These are phyloP conservation scores for Curvularia spicifera DNA, from an alignment of 2,329 filamentous ascomycete genomes.

Conservation along the genomic window DNA sequence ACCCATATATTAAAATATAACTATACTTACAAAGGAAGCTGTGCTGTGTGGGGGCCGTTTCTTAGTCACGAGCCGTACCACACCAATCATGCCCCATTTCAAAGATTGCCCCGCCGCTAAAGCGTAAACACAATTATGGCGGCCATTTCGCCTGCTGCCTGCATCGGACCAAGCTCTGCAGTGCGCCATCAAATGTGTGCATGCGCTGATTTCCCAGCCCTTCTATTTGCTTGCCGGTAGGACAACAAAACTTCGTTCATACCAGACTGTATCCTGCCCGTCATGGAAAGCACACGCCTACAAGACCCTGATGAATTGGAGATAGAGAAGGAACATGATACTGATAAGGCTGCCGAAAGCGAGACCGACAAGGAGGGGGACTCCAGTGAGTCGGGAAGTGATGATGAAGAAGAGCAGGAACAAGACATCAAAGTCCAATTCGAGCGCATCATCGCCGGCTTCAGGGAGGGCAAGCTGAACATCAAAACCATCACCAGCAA, in stretches of 20 bases:
- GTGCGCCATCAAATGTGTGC: neutral
- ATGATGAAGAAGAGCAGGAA: neutral
- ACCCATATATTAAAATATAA: neutral
- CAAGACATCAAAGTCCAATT: conserved; percentile 1
- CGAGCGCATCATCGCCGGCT: neutral
- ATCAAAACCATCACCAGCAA: neutral
- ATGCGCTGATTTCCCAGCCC: neutral
- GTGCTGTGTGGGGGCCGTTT: neutral
- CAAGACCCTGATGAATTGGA: neutral
- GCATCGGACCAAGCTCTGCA: neutral
- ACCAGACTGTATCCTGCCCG: neutral
- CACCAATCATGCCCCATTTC: neutral
- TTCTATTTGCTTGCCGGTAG: neutral
- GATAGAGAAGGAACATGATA: neutral
- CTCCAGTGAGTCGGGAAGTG: neutral
- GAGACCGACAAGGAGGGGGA: neutral
- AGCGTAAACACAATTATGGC: neutral
- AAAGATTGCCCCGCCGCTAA: neutral
- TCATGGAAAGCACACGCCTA: neutral
- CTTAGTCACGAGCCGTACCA: neutral
- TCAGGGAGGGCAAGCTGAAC: neutral
- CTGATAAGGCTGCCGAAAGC: neutral
- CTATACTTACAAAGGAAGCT: neutral
- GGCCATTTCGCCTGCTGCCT: neutral
- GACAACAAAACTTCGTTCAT: neutral